Evolutionary conservation across 768 basidiomycete genomes (phyloP), one percentile per base, ranked within the genome.

Genomic region (Hericium coralloides): DNA sequence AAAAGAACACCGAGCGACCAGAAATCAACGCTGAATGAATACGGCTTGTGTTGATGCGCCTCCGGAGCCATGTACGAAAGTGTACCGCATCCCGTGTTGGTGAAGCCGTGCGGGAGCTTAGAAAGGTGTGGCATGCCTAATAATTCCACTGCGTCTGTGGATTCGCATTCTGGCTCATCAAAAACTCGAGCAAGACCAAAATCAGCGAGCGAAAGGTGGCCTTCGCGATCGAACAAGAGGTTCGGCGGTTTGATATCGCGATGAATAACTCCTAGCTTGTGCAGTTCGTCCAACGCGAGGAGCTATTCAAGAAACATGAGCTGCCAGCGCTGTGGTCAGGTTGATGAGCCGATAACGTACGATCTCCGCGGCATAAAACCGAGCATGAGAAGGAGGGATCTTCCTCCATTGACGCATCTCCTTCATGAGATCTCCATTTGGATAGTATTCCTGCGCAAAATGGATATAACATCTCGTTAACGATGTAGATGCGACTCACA

Each of bases 221-320:
- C 38, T 38, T 55, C 22, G 20, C 23, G 39, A 31, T 55, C 54
- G 22, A 55, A 18, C 17, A 55, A 43, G 12, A 55, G n/a, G 26
- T 55, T 55, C 15, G 48, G 52, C 8, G 47, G 57, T 39, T 58
- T 58, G 57, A 58, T 36, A 37, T 58, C 57, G 52, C 57, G 57
- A 31, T 58, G 57, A 25, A 58, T 58, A 17, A 58, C 38, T 7
- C 50, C n/a, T 2, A 10, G 41, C 10, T 6, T 22, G 22, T 58
- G 57, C 12, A 58, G 38, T 31, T 25, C 38, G n/a, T 54, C 51
- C 22, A 58, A n/a, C 9, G 57, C 57, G 39, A 53, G 39, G 22
- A 58, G 53, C 57, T 58, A 25, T 14, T 47, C 12, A n/a, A 18
- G 15, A 8, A 9, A 31, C 31, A 31, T 6, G 31, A 31, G 6